Evolutionary conservation across 345 rosid species (phyloP), one percentile per base, ranked within the genome.

Genomic region (Euphorbia lathyris): DNA sequence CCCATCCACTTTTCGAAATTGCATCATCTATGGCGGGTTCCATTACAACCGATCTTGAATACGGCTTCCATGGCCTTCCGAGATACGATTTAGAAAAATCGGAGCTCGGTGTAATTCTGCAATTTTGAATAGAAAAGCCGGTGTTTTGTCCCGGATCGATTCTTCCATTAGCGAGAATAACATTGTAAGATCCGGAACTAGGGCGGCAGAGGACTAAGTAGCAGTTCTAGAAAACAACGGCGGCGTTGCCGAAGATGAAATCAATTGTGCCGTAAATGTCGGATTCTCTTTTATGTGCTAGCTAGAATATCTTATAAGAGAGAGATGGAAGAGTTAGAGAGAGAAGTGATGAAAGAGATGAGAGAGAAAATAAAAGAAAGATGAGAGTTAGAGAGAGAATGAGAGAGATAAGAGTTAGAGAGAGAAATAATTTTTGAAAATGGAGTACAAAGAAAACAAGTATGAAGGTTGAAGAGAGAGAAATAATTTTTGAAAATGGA

Each of bases 171-270:
- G 98, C 97, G 0, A 85, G 82, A 58, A 90, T 83, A 26, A 66
- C 93, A 13, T 80, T 84, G 69, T 63, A 83, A 47, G 58, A 48
- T 5, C 66, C 71, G 16, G 7, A 8, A 2, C 0, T 0, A 20
- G 86, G 90, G 0, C 78, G 85, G 17, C 90, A 90, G 42, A 88
- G 67, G 12, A 65, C 68, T 11, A 90, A 3, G 27, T 82, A 62
- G 75, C 97, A 90, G 55, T 74, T 85, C 53, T 93, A 97, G 75
- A 92, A 92, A 16, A 92, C 90, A 0, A 95, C 98, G 1, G 86
- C 93, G 0, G 98, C 95, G 47, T 90, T 88, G 2, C 98, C 97
- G 26, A 92, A 92, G 53, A 92, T 90, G 69, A 90, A 92, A 74
- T 92, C 97, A 7, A 90, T 23, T 0, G 97, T 87, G 68, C 97